Evolutionary conservation across 768 basidiomycete genomes (phyloP), one percentile per base, ranked within the genome.

Genomic region (Clathrus columnatus): DNA sequence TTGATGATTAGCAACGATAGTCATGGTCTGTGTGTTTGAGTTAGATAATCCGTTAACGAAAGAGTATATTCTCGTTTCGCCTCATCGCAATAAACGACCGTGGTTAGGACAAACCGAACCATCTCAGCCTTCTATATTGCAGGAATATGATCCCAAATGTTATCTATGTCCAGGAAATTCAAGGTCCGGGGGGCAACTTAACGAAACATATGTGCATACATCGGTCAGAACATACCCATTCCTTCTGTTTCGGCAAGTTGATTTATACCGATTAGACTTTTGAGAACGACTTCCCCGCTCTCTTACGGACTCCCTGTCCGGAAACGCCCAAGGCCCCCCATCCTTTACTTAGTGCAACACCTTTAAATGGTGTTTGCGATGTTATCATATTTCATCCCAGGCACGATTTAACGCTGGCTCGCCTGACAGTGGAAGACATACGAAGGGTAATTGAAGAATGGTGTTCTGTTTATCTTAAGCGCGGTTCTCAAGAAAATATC

Each of bases 41-140:
- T 54, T 46, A 14, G 90, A 80, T 65, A 94, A 94, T 63, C 89
- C 91, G 3, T 77, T 94, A 56, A 83, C 80, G 0, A 77, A 80
- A 57, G 84, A 85, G 61, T 75, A 88, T 64, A 72, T 92, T 53
- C 81, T 94, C 29, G 86, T 92, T 30, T 92, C 91, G 36, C 90
- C 92, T 0, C 92, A 95, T 68, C 85, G 93, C 50, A 90, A 77
- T 7, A 91, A 88, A 63, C 82, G 93, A 18, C 93, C 93, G 14
- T 96, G 93, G 93, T 76, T 84, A 41, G 92, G 92, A 27, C 90
- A 94, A 65, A 81, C 82, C 1, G 92, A 95, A 59, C 67, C 81
- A 1, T 75, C 84, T 0, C 76, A 83, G 56, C 47, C 73, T 1
- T 63, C 70, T 6, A 65, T 71, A 30, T 73, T 87, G 4, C 85